A percentile compares a stretch with the other conserved stretches of the same genome.
phyloP scores from a whole-genome alignment of 352 stramenopile species.

The Achlya hypogyna region DNA sequence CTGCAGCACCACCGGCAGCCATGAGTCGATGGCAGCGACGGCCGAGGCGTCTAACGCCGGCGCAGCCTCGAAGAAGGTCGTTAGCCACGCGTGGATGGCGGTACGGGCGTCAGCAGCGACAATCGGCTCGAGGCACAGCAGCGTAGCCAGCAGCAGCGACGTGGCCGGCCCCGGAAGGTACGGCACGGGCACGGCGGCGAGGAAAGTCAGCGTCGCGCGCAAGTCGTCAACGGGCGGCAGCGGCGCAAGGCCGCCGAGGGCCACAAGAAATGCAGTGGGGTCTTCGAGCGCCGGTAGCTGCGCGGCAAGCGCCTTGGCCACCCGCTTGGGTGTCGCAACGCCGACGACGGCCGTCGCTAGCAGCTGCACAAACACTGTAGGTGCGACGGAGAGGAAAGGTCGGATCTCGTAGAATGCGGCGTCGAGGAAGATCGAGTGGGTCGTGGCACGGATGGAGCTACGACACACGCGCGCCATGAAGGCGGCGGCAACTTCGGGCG shows the following conservation, averaged over 20 bases:
- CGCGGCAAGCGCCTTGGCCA: background rate
- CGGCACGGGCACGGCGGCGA: background rate
- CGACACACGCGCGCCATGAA: constrained; percentile 29
- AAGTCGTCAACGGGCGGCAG: background rate
- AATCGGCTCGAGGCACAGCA: background rate
- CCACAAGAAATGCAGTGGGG: background rate
- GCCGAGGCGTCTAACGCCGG: background rate
- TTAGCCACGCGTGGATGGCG: background rate
- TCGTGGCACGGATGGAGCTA: constrained; percentile 20
- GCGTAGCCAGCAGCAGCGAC: background rate
- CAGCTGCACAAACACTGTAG: constrained; percentile 26
- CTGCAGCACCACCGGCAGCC: background rate
- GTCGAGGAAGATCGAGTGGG: constrained; percentile 47
- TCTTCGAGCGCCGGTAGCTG: background rate
- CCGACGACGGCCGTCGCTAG: background rate
- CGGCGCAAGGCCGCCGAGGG: background rate
- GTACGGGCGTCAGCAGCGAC: background rate
- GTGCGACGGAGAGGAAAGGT: constrained; percentile 33
- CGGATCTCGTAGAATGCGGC: constrained; percentile 77
- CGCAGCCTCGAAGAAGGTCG: background rate
- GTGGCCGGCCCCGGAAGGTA: background rate
- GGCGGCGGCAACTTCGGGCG: constrained; percentile 27
- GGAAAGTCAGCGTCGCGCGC: background rate
- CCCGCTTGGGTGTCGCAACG: background rate
- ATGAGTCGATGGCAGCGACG: background rate